A percentile compares a stretch with the other conserved stretches of the same genome.
These are phyloP conservation scores for Themeda triandra DNA, from an alignment of 176 grass and related monocot genomes.

Conservation along the genomic window DNA sequence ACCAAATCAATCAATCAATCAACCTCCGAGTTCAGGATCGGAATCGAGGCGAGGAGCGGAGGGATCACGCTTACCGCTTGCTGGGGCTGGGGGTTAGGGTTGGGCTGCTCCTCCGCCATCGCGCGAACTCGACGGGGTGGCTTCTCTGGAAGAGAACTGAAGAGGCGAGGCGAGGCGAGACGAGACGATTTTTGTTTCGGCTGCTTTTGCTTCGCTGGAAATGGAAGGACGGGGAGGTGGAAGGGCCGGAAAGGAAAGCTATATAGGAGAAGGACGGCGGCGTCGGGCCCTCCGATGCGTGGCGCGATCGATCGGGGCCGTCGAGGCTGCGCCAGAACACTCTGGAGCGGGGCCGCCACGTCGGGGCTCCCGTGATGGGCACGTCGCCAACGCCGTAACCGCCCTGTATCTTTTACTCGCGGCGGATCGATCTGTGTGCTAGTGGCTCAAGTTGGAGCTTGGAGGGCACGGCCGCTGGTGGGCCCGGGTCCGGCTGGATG, in stretches of 20 bases:
- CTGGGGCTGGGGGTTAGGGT: constrained; percentile 20
- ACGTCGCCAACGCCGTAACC: neutral
- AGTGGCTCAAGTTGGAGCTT: neutral
- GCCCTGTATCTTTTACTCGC: neutral
- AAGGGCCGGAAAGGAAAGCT: neutral
- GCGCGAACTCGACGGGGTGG: neutral
- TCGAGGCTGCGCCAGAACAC: neutral
- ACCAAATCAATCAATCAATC: constrained; percentile 13
- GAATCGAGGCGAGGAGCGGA: neutral
- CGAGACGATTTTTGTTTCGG: neutral
- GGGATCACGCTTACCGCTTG: neutral
- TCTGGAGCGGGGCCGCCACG: neutral
- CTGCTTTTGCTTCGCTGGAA: neutral
- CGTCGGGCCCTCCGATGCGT: constrained; percentile 9
- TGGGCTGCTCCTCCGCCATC: constrained; percentile 67
- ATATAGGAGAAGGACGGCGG: neutral
- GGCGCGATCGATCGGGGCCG: neutral
- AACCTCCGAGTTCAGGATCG: neutral
- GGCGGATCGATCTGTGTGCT: constrained; percentile 6
- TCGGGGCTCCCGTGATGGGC: neutral
- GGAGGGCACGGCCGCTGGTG: neutral
- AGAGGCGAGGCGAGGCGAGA: neutral
- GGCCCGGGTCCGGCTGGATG: neutral
- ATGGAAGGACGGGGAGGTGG: neutral
- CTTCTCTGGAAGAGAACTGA: constrained; percentile 5